Evolutionary conservation across 495 filamentous ascomycete genomes (phyloP).

Genomic region (Staphylotrichum longicolle): DNA sequence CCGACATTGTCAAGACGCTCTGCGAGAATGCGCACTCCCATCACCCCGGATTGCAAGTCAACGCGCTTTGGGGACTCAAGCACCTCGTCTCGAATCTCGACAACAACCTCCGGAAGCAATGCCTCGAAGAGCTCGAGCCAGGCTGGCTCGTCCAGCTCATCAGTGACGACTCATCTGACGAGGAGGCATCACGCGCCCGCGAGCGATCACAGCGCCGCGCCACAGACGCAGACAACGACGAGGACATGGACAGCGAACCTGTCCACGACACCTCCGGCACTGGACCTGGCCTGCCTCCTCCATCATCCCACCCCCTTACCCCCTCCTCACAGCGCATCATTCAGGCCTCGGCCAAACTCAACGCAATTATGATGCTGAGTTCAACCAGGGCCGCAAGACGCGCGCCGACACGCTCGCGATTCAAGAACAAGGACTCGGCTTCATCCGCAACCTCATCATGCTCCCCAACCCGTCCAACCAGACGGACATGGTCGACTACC

Average conservation of each 20-base stretch:
- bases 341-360: conserved; percentile 50
- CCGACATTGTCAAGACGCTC: conserved; percentile 71
- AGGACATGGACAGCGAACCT: conserved; percentile 59
- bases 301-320: neutral
- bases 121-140: conserved; percentile 71
- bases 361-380: conserved; percentile 54
- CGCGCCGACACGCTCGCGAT: conserved; percentile 77
- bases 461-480: conserved; percentile 18
- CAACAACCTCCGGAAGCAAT: conserved; percentile 67
- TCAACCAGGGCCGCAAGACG: conserved; percentile 55
- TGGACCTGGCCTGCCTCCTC: conserved; percentile 28
- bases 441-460: conserved; percentile 85
- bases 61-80: conserved; percentile 90
- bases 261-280: conserved; percentile 28
- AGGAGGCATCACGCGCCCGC: conserved; percentile 41
- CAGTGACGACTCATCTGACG: conserved; percentile 52
- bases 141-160: conserved; percentile 80
- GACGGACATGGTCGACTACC: conserved; percentile 76
- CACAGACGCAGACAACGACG: conserved; percentile 47
- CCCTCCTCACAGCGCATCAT: conserved; percentile 32
- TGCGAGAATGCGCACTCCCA: conserved; percentile 81
- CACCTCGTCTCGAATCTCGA: conserved; percentile 70
- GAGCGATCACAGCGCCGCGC: conserved; percentile 34
- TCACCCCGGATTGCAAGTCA: conserved; percentile 68
- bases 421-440: conserved; percentile 85